phyloP scores from a whole-genome alignment of 257 asterid species.

The Thymus quinquecostatus region DNA sequence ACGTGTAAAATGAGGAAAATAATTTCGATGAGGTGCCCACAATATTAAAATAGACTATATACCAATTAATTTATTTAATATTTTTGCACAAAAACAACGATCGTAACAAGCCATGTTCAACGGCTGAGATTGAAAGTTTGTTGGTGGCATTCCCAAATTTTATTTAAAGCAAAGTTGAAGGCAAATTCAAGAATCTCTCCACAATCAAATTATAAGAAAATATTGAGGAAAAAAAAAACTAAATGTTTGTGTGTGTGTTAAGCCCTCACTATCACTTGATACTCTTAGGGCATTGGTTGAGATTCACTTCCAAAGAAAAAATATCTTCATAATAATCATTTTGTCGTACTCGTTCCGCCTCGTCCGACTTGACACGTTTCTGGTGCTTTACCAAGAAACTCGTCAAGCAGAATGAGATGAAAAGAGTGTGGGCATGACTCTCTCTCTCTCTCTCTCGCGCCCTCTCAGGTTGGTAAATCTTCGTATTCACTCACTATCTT shows the following conservation, averaged over 20 bases:
- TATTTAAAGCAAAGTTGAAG: conserved; percentile 42
- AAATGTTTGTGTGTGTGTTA: not conserved
- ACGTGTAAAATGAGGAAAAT: conserved; percentile 11
- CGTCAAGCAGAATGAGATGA: not conserved
- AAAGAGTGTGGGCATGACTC: conserved; percentile 20
- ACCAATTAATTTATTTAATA: not conserved
- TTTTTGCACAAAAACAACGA: not conserved
- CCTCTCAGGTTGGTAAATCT: conserved; percentile 28
- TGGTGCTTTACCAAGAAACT: too few species aligned
- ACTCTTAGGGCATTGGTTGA: conserved; percentile 25
- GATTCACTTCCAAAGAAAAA: conserved; percentile 21
- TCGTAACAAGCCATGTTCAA: conserved; percentile 46
- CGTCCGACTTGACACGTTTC: too few species aligned
- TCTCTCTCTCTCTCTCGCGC: conserved; percentile 16
- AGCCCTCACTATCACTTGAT: conserved; percentile 30
- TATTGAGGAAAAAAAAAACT: not conserved
- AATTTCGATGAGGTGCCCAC: not conserved
- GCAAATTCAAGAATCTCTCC: conserved; percentile 23
- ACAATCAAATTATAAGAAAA: not conserved
- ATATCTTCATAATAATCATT: not conserved
- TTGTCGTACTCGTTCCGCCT: too few species aligned
- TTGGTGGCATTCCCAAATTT: conserved; percentile 25
- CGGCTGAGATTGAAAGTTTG: conserved; percentile 44
- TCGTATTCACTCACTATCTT: not conserved
- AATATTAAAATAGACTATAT: not conserved